Base-by-base conservation (phyloP, 345 rosid genomes). In the Bruguiera gymnorhiza region DNA sequence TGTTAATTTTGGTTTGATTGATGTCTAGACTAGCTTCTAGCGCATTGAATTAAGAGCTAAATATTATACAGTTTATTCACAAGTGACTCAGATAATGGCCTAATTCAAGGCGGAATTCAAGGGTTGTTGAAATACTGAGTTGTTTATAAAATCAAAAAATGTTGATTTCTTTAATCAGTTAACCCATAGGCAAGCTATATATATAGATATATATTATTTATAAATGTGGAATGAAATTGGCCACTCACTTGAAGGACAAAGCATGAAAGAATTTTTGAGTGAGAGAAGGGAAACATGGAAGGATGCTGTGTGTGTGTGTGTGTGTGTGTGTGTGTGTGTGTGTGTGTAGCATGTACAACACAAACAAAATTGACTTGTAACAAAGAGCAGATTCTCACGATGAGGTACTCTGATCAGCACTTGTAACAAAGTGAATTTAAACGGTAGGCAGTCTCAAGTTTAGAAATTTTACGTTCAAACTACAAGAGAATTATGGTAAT, bases 41-140 rank as follows among this genome's bases (percentile, higher is more conserved):
- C 53, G 52, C 62, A 51, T 75, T 63, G 73, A 56, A 31, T 48
- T 50, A 10, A 63, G 70, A 75, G 66, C 73, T 62, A 11, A 55
- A 39, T 67, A 68, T 39, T 61, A 24, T 67, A 67, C 50, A 43
- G 39, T 67, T 30, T 77, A 68, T 73, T 62, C 78, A 46, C 52
- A 65, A 37, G 65, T 65, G 48, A 70, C 66, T 61, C 65, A 75
- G 37, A 73, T 62, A 68, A 67, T 73, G 71, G 66, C 86, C 73
- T 52, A 78, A 80, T 80, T 81, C 66, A 78, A 82, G 90, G 89
- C 88, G 83, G 78, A 85, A 89, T 74, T 84, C 63, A 66, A 74
- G 91, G 78, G 70, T 77, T 48, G 62, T 62, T 73, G 79, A 79
- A 73, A 52, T 60, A 48, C 16, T 59, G 67, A 62, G 50, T 24